phyloP scores from a whole-genome alignment of 331 rosid genomes.

The Spiraea crenata region DNA sequence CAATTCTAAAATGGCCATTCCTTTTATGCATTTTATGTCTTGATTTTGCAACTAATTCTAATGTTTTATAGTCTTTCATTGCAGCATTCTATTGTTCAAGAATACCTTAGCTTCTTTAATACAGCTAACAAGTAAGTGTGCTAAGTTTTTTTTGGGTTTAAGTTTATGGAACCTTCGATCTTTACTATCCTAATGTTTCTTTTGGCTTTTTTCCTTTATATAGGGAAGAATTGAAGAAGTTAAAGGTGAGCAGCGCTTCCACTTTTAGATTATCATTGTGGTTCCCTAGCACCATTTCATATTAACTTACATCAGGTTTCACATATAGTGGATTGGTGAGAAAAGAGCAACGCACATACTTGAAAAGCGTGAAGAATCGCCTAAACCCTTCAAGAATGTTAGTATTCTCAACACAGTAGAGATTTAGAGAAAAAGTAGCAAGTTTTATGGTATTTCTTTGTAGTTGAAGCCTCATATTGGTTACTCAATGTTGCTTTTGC shows the following conservation, averaged over 20 bases:
- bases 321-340: slow-evolving; percentile 81
- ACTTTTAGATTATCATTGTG: background rate
- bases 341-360: slow-evolving; percentile 72
- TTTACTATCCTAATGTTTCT: background rate
- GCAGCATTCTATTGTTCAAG: slow-evolving; percentile 66
- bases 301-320: background rate
- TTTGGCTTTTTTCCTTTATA: background rate
- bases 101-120: slow-evolving; percentile 59
- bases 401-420: slow-evolving; percentile 13
- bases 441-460: background rate
- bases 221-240: slow-evolving; percentile 72
- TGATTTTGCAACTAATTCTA: slow-evolving; percentile 8
- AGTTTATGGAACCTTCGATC: background rate
- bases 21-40: background rate
- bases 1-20: slow-evolving; percentile 33
- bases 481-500: slow-evolving; percentile 12
- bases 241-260: slow-evolving; percentile 48
- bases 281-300: background rate
- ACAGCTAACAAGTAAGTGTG: slow-evolving; percentile 79
- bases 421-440: background rate
- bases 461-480: too few relatives aligned
- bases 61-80: slow-evolving; percentile 18
- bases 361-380: slow-evolving; percentile 69
- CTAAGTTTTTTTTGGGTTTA: background rate
- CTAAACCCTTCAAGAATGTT: slow-evolving; percentile 69